A percentile compares a stretch with the other conserved stretches of the same genome.
Conservation (phyloP, 1,139 yeast genomes). For the Suhomyces panamericanus region DNA sequence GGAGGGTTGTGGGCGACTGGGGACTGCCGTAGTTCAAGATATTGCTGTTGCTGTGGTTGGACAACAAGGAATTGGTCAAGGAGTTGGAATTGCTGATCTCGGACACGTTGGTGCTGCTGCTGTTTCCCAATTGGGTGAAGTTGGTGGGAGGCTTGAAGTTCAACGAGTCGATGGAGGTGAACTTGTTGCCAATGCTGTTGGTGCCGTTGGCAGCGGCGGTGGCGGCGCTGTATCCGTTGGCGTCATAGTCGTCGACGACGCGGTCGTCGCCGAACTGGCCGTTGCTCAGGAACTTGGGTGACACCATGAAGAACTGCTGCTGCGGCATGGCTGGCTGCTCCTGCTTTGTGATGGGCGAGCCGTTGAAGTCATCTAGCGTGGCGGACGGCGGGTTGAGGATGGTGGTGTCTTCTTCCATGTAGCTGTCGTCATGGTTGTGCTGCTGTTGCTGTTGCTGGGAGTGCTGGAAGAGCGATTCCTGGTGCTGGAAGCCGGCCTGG, state of each 20-base stretch:
- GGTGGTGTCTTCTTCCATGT: slow-evolving; percentile 45
- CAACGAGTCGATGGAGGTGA: slow-evolving; percentile 43
- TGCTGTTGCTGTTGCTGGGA: slow-evolving; percentile 3
- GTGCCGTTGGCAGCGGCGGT: slow-evolving; percentile 1
- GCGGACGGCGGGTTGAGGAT: slow-evolving; percentile 21
- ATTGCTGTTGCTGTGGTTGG: slow-evolving; percentile 23
- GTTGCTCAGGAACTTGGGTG: slow-evolving; percentile 30
- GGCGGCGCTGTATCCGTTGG: slow-evolving; percentile 6
- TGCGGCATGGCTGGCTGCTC: slow-evolving; percentile 12
- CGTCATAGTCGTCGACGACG: slow-evolving; percentile 16
- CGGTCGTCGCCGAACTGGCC: slow-evolving; percentile 19
- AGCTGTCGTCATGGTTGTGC: slow-evolving; percentile 29
- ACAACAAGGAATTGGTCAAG: slow-evolving; percentile 26
- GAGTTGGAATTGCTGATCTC: slow-evolving; percentile 33
- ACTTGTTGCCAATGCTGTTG: slow-evolving; percentile 20
- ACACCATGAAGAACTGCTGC: slow-evolving; percentile 16
- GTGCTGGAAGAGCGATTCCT: slow-evolving; percentile 13
- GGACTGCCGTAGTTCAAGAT: slow-evolving; percentile 10
- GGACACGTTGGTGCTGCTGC: slow-evolving; percentile 42
- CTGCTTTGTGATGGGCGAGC: slow-evolving; percentile 12
- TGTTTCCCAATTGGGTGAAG: slow-evolving; percentile 48
- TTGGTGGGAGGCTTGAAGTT: slow-evolving; percentile 43
- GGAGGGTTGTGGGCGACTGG: slow-evolving; percentile 14
- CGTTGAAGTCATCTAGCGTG: slow-evolving; percentile 9
- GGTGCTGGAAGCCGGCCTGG: slow-evolving; percentile 15